These are phyloP conservation scores for Penstemon davidsonii DNA, from an alignment of 257 asterid species.

Conservation along the genomic window DNA sequence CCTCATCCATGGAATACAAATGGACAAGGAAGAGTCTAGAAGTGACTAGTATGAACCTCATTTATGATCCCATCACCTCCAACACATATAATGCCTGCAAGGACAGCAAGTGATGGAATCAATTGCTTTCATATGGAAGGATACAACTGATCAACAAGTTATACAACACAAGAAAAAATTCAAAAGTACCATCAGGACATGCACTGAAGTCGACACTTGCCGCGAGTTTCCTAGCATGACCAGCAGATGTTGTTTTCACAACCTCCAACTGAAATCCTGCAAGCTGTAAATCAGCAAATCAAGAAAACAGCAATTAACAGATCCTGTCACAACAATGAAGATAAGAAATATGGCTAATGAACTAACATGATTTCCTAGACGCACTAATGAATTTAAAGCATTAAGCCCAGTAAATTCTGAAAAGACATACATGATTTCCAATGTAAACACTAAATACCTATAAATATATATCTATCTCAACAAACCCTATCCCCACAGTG, in stretches of 20 bases:
- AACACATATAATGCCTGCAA: conserved; percentile 94
- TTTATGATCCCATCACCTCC: conserved; percentile 99
- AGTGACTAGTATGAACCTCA: conserved; percentile 60
- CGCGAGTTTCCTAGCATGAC: conserved; percentile 96
- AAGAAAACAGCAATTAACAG: conserved; percentile 24
- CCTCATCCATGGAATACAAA: conserved; percentile 22
- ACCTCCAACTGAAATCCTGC: conserved; percentile 97
- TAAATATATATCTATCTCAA: not conserved
- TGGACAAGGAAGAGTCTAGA: conserved; percentile 25
- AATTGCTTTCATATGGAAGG: conserved; percentile 25
- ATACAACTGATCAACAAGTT: conserved; percentile 14
- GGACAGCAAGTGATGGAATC: conserved; percentile 24
- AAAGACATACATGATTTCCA: not conserved
- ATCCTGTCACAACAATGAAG: not conserved
- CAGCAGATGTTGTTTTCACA: conserved; percentile 91
- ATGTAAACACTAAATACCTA: not conserved
- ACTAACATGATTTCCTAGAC: not conserved
- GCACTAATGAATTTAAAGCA: not conserved
- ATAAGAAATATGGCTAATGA: conserved; percentile 12
- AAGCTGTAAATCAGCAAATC: conserved; percentile 56
- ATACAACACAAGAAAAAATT: conserved; percentile 14
- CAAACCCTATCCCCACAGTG: not conserved
- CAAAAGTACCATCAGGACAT: conserved; percentile 88
- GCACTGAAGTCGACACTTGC: conserved; percentile 84
- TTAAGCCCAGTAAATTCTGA: not conserved